Evolutionary conservation across 768 basidiomycete genomes (phyloP).

Genomic region (Melanogaster broomeanus): DNA sequence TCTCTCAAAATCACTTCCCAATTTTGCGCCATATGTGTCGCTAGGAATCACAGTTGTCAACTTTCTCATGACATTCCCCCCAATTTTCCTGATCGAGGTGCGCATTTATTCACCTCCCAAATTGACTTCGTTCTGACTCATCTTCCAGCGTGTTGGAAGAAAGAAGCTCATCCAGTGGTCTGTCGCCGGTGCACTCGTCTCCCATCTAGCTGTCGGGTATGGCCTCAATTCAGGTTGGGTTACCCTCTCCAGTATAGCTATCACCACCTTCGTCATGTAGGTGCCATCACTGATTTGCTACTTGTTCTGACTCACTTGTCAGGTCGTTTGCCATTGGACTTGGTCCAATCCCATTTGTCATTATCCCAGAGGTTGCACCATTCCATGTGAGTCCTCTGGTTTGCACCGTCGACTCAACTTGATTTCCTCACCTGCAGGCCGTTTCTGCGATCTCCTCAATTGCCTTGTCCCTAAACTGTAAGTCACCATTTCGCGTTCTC

Average conservation of each 20-base stretch:
- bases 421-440: constrained; percentile 44
- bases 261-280: constrained; percentile 80
- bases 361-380: constrained; percentile 89
- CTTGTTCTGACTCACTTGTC: constrained; percentile 3
- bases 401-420: background rate
- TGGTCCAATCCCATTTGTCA: constrained; percentile 91
- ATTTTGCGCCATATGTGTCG: constrained; percentile 79
- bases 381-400: constrained; percentile 53
- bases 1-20: constrained; percentile 75
- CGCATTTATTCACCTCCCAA: constrained; percentile 3
- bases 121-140: constrained; percentile 2
- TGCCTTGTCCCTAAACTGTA: constrained; percentile 72
- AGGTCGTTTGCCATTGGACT: constrained; percentile 90
- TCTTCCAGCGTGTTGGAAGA: constrained; percentile 66
- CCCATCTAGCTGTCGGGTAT: constrained; percentile 66
- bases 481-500: constrained; percentile 21
- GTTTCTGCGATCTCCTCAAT: constrained; percentile 81
- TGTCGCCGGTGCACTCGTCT: constrained; percentile 61
- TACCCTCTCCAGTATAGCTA: constrained; percentile 68
- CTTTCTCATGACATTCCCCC: constrained; percentile 72
- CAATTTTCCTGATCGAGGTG: constrained; percentile 86
- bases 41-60: constrained; percentile 85
- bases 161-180: constrained; percentile 70
- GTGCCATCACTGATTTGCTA: constrained; percentile 22
- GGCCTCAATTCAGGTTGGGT: constrained; percentile 65